These are phyloP conservation scores for Warburgia ugandensis DNA, from an alignment of 164 flowering plant species.

Conservation along the genomic window DNA sequence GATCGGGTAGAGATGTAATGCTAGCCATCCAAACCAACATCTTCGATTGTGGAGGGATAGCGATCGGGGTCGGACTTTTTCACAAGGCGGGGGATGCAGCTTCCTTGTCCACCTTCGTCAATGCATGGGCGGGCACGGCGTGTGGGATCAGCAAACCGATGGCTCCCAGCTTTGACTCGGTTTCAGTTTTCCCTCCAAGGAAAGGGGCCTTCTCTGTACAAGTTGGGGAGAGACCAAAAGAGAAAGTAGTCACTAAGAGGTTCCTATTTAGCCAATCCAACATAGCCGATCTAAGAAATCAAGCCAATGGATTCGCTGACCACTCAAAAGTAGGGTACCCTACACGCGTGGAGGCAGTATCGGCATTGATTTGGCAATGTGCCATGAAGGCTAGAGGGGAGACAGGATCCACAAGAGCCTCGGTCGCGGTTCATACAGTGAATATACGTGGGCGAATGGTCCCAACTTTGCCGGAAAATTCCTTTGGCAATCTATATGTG, in stretches of 20 bases:
- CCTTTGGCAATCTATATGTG: constrained; percentile 22
- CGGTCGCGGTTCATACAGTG: constrained; percentile 16
- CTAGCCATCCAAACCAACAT: constrained; percentile 18
- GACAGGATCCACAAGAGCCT: background rate
- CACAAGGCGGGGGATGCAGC: background rate
- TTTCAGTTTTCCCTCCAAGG: constrained; percentile 8
- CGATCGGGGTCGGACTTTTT: constrained; percentile 14
- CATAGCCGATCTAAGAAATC: constrained; percentile 22
- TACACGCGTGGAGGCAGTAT: constrained; percentile 36
- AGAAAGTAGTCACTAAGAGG: constrained; percentile 29
- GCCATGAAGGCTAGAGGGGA: constrained; percentile 8
- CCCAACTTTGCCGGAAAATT: constrained; percentile 19
- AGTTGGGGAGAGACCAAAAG: background rate
- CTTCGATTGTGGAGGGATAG: constrained; percentile 28
- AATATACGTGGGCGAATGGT: constrained; percentile 18
- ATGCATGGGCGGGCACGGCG: constrained; percentile 17
- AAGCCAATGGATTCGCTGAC: background rate
- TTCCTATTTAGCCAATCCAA: constrained; percentile 33
- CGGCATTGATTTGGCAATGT: constrained; percentile 44
- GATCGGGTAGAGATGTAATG: background rate
- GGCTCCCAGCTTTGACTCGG: background rate
- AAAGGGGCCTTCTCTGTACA: background rate
- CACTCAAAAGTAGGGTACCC: constrained; percentile 10
- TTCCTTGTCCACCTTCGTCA: constrained; percentile 10
- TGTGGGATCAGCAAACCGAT: background rate